phyloP scores from a whole-genome alignment of 2,329 filamentous ascomycete genomes.

The Pyrenochaeta sp. region DNA sequence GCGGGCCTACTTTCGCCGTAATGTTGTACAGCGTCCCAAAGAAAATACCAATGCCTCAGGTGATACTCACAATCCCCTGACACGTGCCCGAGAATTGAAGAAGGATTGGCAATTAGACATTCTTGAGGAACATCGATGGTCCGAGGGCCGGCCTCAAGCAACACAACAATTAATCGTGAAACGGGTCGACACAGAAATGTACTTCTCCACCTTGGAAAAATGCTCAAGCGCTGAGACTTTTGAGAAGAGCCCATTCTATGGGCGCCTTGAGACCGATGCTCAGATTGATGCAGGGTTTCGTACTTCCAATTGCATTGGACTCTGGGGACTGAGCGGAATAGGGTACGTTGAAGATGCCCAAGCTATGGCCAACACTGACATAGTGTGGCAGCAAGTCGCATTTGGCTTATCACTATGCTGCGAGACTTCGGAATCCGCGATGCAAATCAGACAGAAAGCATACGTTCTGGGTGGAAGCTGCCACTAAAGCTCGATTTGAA shows the following conservation, averaged over 20 bases:
- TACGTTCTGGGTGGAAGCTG: conserved; percentile 8
- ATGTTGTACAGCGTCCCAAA: neutral
- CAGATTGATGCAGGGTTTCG: neutral
- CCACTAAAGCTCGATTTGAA: neutral
- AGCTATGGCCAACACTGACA: neutral
- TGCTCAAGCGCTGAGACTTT: neutral
- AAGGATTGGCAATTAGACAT: neutral
- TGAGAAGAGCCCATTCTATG: neutral
- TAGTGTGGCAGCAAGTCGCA: neutral
- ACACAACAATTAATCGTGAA: too few relatives aligned
- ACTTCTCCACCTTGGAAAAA: neutral
- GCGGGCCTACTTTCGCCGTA: too few relatives aligned
- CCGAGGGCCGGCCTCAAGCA: neutral
- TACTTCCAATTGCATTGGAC: neutral
- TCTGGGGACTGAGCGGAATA: neutral
- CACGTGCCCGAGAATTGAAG: neutral
- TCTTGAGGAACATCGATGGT: neutral
- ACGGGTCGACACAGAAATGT: neutral
- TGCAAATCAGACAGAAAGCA: neutral
- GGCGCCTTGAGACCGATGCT: neutral
- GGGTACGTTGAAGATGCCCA: neutral
- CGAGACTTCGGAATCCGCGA: neutral
- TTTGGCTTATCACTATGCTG: neutral
- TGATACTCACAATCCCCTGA: neutral
- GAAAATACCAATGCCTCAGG: neutral